These are phyloP conservation scores for Logfia minima DNA, from an alignment of 129 eudicot genomes.

Conservation along the genomic window DNA sequence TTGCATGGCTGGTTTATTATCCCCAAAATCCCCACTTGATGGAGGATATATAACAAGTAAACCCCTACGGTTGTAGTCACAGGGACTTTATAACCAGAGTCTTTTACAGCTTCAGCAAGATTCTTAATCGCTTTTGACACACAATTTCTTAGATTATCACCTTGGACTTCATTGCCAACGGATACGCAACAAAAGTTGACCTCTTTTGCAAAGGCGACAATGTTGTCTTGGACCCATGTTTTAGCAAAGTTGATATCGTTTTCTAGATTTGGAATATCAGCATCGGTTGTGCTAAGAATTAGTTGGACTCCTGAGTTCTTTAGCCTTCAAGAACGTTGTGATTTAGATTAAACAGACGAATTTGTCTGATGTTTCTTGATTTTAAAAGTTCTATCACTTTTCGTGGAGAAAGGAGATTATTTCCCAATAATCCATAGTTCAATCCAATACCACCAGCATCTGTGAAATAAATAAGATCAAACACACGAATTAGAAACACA, in stretches of 20 bases:
- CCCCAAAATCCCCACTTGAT: slow-evolving; percentile 28
- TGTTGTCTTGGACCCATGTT: slow-evolving; percentile 35
- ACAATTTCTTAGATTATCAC: slow-evolving; percentile 11
- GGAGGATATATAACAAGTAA: slow-evolving; percentile 36
- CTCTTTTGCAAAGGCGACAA: slow-evolving; percentile 31
- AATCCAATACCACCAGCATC: background rate
- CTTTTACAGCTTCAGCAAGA: slow-evolving; percentile 25
- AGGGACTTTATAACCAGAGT: slow-evolving; percentile 8
- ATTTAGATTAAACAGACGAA: slow-evolving; percentile 37
- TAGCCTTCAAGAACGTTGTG: slow-evolving; percentile 22
- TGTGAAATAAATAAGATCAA: background rate
- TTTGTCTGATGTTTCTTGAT: slow-evolving; percentile 23
- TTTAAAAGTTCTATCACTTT: slow-evolving; percentile 24
- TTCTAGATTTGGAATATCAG: slow-evolving; percentile 36
- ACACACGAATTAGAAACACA: background rate
- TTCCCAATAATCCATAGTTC: slow-evolving; percentile 18
- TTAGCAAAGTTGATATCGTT: slow-evolving; percentile 18
- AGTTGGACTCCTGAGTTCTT: slow-evolving; percentile 34
- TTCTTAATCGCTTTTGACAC: slow-evolving; percentile 36
- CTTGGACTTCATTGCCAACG: slow-evolving; percentile 46
- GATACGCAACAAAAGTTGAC: slow-evolving; percentile 33
- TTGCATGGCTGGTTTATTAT: slow-evolving; percentile 14
- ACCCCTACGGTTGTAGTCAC: slow-evolving; percentile 35
- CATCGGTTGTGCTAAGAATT: slow-evolving; percentile 35
- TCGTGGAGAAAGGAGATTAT: slow-evolving; percentile 37